A percentile compares a stretch with the other conserved stretches of the same genome.
Conservation (phyloP, 2,329 filamentous ascomycete genomes). For the Xylariomycetidae sp. region DNA sequence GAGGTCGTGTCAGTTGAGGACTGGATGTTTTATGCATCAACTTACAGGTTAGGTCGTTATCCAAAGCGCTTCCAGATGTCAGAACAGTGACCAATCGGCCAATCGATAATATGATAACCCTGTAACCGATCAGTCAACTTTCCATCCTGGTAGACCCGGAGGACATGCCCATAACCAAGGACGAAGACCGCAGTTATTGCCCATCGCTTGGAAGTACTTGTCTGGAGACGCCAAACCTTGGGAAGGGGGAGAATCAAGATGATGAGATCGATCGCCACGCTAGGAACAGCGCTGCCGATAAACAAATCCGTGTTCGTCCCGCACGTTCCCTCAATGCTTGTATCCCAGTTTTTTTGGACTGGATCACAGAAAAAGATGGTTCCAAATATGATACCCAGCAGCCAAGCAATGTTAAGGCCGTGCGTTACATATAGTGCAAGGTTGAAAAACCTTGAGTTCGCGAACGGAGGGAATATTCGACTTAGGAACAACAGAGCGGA, state of each 20-base stretch:
- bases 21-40: background rate
- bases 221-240: slow-evolving; percentile 5
- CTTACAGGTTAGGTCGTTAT: slow-evolving; percentile 3
- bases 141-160: background rate
- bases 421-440: slow-evolving; percentile 2
- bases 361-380: slow-evolving; percentile 4
- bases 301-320: background rate
- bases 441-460: slow-evolving; percentile 1
- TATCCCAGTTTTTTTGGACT: background rate
- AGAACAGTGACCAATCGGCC: slow-evolving; percentile 4
- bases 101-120: slow-evolving; percentile 5
- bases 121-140: background rate
- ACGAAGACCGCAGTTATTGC: slow-evolving; percentile 4
- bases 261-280: slow-evolving; percentile 4
- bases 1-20: background rate
- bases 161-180: slow-evolving; percentile 6
- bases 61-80: background rate
- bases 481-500: slow-evolving; percentile 6
- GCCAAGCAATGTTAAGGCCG: slow-evolving; percentile 4
- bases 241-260: slow-evolving; percentile 7
- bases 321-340: background rate
- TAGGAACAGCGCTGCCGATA: slow-evolving; percentile 3
- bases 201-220: slow-evolving; percentile 1
- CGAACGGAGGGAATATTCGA: slow-evolving; percentile 5
- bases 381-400: slow-evolving; percentile 3